Evolutionary conservation across 768 basidiomycete species (phyloP), one percentile per base, ranked within the genome.

Genomic region (Amanita pallidorosea): DNA sequence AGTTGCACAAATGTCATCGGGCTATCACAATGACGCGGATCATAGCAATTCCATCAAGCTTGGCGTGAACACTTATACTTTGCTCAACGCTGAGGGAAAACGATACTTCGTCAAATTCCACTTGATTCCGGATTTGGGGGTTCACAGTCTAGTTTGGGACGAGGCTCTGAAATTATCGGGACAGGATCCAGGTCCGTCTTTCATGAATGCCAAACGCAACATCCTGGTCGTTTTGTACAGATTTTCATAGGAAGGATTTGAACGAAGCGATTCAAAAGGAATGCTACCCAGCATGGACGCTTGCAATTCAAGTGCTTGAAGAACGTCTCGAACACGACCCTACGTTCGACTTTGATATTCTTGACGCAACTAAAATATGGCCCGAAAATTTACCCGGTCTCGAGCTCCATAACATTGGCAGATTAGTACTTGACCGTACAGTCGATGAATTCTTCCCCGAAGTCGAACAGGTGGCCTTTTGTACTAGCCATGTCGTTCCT

Each of bases 81-180:
- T 93, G 27, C 58, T 86, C 51, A 89, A 89, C 57, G 69, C 65
- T 0, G 61, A 75, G 23, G 81, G 81, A 38, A 74, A 89, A 58
- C 75, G 81, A 1, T 73, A 76, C 49, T 94, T 94, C 57, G 90
- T 93, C 66, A 94, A 93, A 63, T 93, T 91, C 63, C 88, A 92
- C 64, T 87, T 80, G 71, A 78, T 77, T 35, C 80, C 90, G 15
- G 77, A 90, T 63, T 75, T 92, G 13, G 90, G 90, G 18, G 85
- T 86, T 1, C 86, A 92, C 61, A 84, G 80, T 52, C 68, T 94
- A 13, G 70, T 85, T 5, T 95, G 92, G 90, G 91, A 95, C 55
- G 92, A 96, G 57, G 87, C 87, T 1, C 69, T 94, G 54, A 93
- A 93, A 62, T 76, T 94, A 36, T 54, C 56, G 13, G 86, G 88